Base-by-base conservation (phyloP, 1,139 yeast genomes). In the Debaryomyces udenii region DNA sequence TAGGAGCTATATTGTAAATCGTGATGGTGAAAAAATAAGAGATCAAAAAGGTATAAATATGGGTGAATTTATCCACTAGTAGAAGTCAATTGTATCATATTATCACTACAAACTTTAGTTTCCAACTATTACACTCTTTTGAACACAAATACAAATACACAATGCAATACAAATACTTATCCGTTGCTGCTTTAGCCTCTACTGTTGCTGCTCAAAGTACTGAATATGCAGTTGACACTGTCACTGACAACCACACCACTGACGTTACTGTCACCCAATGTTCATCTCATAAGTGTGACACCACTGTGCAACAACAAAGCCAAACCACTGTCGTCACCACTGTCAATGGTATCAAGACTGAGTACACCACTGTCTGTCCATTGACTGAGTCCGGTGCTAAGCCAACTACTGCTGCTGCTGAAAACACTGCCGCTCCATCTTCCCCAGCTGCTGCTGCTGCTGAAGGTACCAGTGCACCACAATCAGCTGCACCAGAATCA, bases 331-430 rank as follows among this genome's bases (percentile, higher is more conserved):
- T 71, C 41, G 70, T 78, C 43, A 61, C 64, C 36, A 73, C 80
- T 33, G 63, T 64, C 30, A 53, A 64, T 37, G 80, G 76, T 41
- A 64, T 63, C 31, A 62, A 57, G 41, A 76, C 81, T 34, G 56
- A 57, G 32, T 74, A 70, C 68, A 73, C 80, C 49, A 76, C 82
- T 40, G 61, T 69, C 59, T 76, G 80, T 47, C 79, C 78, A 45
- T 56, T 59, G 41, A 35, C 60, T 46, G 60, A 53, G 38, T 11
- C 63, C 29, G 35, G 48, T 6, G 22, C 7, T 20, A 20, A 20
- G 22, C 22, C 22, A 20, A 20, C 7, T 7, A 20, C 22, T 20
- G 45, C 46, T 26, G 33, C 51, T 35, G 39, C 45, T 28, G 42
- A 35, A 23, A 42, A 48, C 29, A 40, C 27, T 39, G 43, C 17